Evolutionary conservation across 495 filamentous ascomycete species (phyloP).

Genomic region (Aspergillus taichungensis): DNA sequence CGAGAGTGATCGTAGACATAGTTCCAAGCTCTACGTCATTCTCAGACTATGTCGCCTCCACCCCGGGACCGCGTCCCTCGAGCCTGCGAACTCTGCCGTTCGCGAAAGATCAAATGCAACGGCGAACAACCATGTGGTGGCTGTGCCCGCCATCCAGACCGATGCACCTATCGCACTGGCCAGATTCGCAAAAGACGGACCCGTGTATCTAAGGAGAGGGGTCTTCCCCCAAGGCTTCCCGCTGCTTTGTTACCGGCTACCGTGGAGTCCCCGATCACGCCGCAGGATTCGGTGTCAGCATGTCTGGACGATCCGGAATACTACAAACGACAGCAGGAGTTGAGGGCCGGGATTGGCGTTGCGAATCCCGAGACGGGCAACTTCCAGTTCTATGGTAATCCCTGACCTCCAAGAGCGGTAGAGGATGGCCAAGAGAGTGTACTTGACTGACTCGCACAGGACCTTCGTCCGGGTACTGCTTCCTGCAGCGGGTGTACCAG

Average conservation of each 20-base stretch:
- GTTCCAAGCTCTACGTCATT: no score
- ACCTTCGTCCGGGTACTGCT: conserved; percentile 5
- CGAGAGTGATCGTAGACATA: no score
- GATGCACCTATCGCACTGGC: conserved; percentile 3
- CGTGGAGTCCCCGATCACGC: neutral
- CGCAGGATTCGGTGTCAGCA: neutral
- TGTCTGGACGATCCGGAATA: conserved; percentile 3
- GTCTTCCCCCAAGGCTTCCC: neutral
- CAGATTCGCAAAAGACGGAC: conserved; percentile 1
- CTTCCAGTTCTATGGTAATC: conserved; percentile 8
- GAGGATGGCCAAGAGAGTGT: neutral
- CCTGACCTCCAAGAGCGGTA: neutral
- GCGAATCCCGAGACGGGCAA: conserved; percentile 5
- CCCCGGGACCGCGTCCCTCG: conserved; percentile 6
- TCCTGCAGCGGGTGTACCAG: conserved; percentile 7
- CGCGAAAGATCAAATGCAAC: conserved; percentile 29
- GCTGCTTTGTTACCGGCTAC: conserved; percentile 1
- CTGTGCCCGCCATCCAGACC: conserved; percentile 3
- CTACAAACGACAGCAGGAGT: conserved; percentile 7
- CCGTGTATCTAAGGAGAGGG: neutral
- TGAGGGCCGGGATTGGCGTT: conserved; percentile 7
- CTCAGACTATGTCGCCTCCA: conserved; percentile 1
- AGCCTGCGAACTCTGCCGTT: conserved; percentile 23
- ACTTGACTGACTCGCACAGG: neutral
- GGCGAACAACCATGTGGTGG: conserved; percentile 20